These are phyloP conservation scores for Pythium brassicae DNA, from an alignment of 352 stramenopile species.

Conservation along the genomic window DNA sequence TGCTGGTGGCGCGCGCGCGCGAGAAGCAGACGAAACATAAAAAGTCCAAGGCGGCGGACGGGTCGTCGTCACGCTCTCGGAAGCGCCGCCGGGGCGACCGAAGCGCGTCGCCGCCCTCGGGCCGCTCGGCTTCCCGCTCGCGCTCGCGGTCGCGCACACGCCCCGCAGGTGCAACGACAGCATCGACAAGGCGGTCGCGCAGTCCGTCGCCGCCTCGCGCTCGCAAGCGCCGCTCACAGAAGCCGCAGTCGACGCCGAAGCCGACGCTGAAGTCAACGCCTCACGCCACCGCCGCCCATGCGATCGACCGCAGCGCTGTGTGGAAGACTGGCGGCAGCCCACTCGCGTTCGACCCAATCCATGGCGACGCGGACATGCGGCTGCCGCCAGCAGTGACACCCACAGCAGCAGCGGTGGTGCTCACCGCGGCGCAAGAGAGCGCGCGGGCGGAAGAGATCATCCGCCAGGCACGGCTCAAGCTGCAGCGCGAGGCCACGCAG, in stretches of 20 bases:
- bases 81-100: conserved; percentile 24
- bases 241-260: not conserved
- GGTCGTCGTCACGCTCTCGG: conserved; percentile 28
- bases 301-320: conserved; percentile 11
- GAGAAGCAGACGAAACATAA: conserved; percentile 24
- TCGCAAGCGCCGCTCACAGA: conserved; percentile 5
- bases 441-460: conserved; percentile 66
- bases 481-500: conserved; percentile 28
- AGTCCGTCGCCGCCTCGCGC: conserved; percentile 28
- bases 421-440: conserved; percentile 45
- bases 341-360: conserved; percentile 13
- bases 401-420: conserved; percentile 17
- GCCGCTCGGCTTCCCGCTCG: conserved; percentile 24
- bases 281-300: not conserved
- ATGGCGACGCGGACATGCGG: conserved; percentile 9
- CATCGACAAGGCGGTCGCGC: conserved; percentile 11
- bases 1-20: conserved; percentile 33
- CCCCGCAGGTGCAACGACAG: too few species aligned
- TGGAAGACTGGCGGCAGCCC: conserved; percentile 11
- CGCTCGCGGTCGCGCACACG: conserved; percentile 20
- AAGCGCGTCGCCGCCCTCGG: conserved; percentile 11
- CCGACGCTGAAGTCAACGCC: not conserved
- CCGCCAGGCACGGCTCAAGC: conserved; percentile 54
- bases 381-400: not conserved
- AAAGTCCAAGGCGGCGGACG: conserved; percentile 8